Evolutionary conservation across 495 filamentous ascomycete genomes (phyloP), one percentile per base, ranked within the genome.

Genomic region (Trichoderma orchidacearum): DNA sequence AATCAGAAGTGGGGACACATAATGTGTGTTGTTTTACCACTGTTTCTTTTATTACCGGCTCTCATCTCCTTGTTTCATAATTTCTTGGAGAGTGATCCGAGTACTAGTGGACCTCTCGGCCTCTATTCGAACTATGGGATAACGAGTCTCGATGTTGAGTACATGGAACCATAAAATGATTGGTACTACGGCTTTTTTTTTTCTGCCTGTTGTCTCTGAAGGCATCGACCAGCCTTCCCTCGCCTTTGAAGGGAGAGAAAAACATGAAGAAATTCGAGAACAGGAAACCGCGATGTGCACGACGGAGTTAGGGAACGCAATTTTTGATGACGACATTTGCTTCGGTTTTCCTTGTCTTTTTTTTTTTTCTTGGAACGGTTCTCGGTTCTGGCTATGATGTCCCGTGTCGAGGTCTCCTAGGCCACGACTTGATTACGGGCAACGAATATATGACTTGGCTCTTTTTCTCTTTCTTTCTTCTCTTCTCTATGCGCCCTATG

Each of bases 21-120:
- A 48, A 48, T 48, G 41, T 48, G 41, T 48, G 41, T 48, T 48
- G 41, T 48, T 48, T 25, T 48, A 48, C 41, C 41, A 48, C 41
- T 48, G 41, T 25, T 48, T 48, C 21, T 25, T 48, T 18, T 9
- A 48, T 48, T n/a, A n/a, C n/a, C 41, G 18, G 21, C 41, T 48
- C 21, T 27, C 41, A 48, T 48, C 41, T 48, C 21, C 12, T 27
- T 41, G 13, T 21, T 41, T 6, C 21, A 13, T 48, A 18, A 11
- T 48, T 9, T 27, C 18, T 41, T 17, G n/a, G 36, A 41, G n/a
- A 5, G 36, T 18, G n/a, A 8, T 17, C n/a, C 21, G 21, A 48
- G 11, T 27, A 23, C 21, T n/a, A 9, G 7, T 15, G 18, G 3
- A 23, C 12, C 15, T 23, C 18, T 23, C 21, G 41, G 41, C 27